Evolutionary conservation across 2,329 filamentous ascomycete species (phyloP).

Genomic region (Pestalotiopsis sp.): DNA sequence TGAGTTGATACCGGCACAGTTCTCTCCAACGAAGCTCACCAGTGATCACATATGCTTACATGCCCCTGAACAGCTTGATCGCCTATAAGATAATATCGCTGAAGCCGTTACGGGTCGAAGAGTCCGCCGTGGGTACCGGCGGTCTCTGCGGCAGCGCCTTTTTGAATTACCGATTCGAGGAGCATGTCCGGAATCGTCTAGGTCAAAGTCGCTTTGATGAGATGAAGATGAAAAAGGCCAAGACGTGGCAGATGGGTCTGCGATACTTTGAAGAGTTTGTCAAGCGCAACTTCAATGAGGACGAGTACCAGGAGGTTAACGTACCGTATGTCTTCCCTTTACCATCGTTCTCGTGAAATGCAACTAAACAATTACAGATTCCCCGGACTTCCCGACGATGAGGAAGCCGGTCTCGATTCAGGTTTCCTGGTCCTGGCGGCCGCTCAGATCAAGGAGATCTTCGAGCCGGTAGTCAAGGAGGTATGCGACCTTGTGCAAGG

Average conservation of each 20-base stretch:
- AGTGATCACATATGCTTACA: slow-evolving; percentile 11
- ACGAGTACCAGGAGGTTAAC: slow-evolving; percentile 75
- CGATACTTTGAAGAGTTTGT: slow-evolving; percentile 84
- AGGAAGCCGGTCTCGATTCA: slow-evolving; percentile 71
- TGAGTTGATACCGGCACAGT: slow-evolving; percentile 33
- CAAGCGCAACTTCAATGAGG: slow-evolving; percentile 80
- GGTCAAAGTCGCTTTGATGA: slow-evolving; percentile 67
- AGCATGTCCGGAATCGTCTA: slow-evolving; percentile 68
- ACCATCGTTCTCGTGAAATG: not conserved
- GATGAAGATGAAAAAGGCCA: slow-evolving; percentile 76
- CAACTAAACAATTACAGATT: slow-evolving; percentile 44
- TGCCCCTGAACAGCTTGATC: slow-evolving; percentile 54
- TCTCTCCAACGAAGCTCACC: not conserved
- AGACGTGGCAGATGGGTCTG: slow-evolving; percentile 78
- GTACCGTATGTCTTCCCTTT: slow-evolving; percentile 56
- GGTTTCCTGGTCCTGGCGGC: slow-evolving; percentile 75
- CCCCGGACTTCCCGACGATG: slow-evolving; percentile 73
- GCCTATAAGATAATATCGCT: slow-evolving; percentile 79
- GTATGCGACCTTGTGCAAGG: slow-evolving; percentile 68
- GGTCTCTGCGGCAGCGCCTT: slow-evolving; percentile 78
- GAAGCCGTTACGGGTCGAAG: slow-evolving; percentile 70
- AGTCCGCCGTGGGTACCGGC: slow-evolving; percentile 77
- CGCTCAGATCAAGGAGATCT: slow-evolving; percentile 70
- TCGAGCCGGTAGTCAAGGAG: slow-evolving; percentile 72
- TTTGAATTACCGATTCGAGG: slow-evolving; percentile 78